phyloP scores from a whole-genome alignment of 2,329 filamentous ascomycete species.

The Periconia sp. region DNA sequence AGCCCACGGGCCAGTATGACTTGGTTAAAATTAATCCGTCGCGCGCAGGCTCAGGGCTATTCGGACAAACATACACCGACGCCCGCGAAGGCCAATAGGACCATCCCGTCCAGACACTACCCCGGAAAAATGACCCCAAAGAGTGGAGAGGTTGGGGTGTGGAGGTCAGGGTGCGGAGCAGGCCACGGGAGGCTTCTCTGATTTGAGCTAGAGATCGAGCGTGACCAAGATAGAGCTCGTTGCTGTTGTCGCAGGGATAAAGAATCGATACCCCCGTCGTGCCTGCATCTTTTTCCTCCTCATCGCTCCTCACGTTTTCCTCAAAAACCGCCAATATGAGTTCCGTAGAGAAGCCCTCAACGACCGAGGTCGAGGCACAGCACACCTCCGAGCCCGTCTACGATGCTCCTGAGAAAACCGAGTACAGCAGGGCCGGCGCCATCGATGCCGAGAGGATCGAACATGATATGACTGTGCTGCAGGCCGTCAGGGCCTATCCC shows the following conservation, averaged over 20 bases:
- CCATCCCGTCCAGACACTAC: neutral
- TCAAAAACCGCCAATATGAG: slow-evolving; percentile 33
- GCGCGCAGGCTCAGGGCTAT: neutral
- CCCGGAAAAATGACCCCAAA: slow-evolving; percentile 1
- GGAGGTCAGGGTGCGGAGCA: slow-evolving; percentile 25
- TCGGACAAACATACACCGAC: slow-evolving; percentile 1
- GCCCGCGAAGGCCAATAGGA: slow-evolving; percentile 1
- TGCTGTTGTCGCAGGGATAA: slow-evolving; percentile 30
- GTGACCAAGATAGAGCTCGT: slow-evolving; percentile 5
- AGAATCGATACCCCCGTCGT: slow-evolving; percentile 33
- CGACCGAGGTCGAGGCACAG: slow-evolving; percentile 9
- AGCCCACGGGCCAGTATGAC: neutral
- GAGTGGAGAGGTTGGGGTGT: slow-evolving; percentile 5
- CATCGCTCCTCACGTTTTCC: slow-evolving; percentile 15
- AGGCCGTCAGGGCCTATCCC: slow-evolving; percentile 55
- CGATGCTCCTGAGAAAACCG: slow-evolving; percentile 36
- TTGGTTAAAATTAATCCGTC: slow-evolving; percentile 3
- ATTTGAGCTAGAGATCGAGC: slow-evolving; percentile 21
- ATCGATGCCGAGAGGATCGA: slow-evolving; percentile 59
- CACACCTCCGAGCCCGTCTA: neutral
- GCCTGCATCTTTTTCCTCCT: slow-evolving; percentile 28
- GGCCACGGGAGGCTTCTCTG: slow-evolving; percentile 7
- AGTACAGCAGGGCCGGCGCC: slow-evolving; percentile 32
- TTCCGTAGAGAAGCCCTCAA: slow-evolving; percentile 37
- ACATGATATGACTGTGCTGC: slow-evolving; percentile 51